Evolutionary conservation across 805 yeast genomes (phyloP), one percentile per base, ranked within the genome.

Genomic region (Lipomyces yamanashiensis): DNA sequence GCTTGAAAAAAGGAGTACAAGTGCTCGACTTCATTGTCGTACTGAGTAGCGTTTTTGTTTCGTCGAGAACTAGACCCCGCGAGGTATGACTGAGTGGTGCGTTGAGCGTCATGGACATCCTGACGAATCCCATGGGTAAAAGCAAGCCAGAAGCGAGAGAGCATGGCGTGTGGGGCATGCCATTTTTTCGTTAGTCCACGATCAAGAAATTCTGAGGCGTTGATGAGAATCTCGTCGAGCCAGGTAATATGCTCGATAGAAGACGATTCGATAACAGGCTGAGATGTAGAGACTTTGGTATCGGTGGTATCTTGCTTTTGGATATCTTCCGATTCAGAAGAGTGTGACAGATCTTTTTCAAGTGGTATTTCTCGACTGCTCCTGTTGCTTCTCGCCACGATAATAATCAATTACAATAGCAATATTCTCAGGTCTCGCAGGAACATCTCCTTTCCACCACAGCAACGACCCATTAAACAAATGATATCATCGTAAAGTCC

Each of bases 1-100:
- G 85, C 87, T 76, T 88, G 93, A 59, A 87, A 77, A 66, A 87
- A 78, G 2, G 92, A 84, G 74, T 83, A 88, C 67, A 88, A 75
- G 74, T 81, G 86, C 76, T 88, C 93, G 62, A 86, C 78, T 74
- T 85, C 85, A 81, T 84, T 85, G 73, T 87, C 89, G 76, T 88
- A 88, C 71, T 81, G 84, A 74, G 84, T 85, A 63, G 90, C 85
- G 63, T 78, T 78, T 21, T 41, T 36, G 36, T 62, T 62, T 9
- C 66, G 66, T 74, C 62, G 86, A 76, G 41, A 73, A 67, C 62
- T 80, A 81, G 37, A 66, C 71, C 39, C 64, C 21, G 54, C 45
- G 19, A 62, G 55, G 48, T 58, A 52, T 15, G 50, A 49, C 36
- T 48, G 58, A 21, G 44, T 9, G 33, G 50, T 12, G 45, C n/a